phyloP scores from a whole-genome alignment of 2,329 filamentous ascomycete species.

The Trichocomaceae sp. region DNA sequence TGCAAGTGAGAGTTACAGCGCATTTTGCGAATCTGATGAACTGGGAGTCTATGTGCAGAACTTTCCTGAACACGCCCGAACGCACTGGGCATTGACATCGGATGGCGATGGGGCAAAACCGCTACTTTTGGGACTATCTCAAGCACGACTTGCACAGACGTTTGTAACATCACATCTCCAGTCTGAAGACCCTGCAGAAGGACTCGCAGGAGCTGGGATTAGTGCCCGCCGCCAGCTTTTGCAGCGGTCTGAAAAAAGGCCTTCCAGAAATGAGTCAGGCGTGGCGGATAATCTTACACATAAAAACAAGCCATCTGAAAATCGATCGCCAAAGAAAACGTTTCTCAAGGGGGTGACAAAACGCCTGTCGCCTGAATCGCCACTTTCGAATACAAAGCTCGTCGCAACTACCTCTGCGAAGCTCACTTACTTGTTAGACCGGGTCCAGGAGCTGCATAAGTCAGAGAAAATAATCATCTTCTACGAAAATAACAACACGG shows the following conservation, averaged over 20 bases:
- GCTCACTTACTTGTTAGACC: slow-evolving; percentile 74
- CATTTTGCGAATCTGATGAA: slow-evolving; percentile 66
- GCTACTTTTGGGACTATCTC: slow-evolving; percentile 52
- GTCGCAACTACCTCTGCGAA: slow-evolving; percentile 82
- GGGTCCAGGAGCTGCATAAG: slow-evolving; percentile 60
- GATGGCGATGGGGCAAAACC: slow-evolving; percentile 33
- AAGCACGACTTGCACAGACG: slow-evolving; percentile 50
- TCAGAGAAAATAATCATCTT: slow-evolving; percentile 86
- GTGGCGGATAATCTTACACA: slow-evolving; percentile 18
- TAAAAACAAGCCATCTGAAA: slow-evolving; percentile 21
- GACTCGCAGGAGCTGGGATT: slow-evolving; percentile 37
- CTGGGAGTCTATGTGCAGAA: slow-evolving; percentile 65
- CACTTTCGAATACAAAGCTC: slow-evolving; percentile 56
- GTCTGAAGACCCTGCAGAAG: slow-evolving; percentile 31
- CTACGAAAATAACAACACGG: slow-evolving; percentile 81
- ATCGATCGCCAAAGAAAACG: slow-evolving; percentile 24
- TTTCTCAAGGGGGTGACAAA: slow-evolving; percentile 24
- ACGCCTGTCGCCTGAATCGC: slow-evolving; percentile 36
- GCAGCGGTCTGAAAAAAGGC: slow-evolving; percentile 18
- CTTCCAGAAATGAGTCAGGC: slow-evolving; percentile 16
- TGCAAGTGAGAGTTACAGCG: slow-evolving; percentile 56
- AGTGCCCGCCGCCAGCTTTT: slow-evolving; percentile 27
- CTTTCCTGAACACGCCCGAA: slow-evolving; percentile 57
- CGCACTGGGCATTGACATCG: slow-evolving; percentile 60
- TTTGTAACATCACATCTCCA: slow-evolving; percentile 42